Base-by-base conservation (phyloP, 495 filamentous ascomycete species). In the Penicillium canescens region DNA sequence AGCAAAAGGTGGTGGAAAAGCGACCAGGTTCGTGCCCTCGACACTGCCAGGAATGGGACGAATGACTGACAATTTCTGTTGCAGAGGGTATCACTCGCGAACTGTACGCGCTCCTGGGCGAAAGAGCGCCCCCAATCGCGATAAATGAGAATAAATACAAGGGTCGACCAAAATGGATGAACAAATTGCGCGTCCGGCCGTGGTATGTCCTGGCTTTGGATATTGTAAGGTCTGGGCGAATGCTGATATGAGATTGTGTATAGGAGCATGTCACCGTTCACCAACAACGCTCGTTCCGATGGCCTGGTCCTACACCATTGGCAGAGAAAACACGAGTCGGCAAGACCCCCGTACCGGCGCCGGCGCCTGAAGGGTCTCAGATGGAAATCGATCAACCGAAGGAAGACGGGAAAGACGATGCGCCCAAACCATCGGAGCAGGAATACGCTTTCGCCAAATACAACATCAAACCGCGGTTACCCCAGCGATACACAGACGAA, bases 1-100 rank as follows among this genome's bases (percentile, higher is more conserved):
- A 93, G 63, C 85, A 87, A 66, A 92, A 91, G 66, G 81, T 82
- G 0, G 76, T 78, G 6, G 83, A 82, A 48, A 84, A 86, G 56
- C 82, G 90, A 57, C 88, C 86, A 64, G 89, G 86, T 81, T 61
- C 73, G 62, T 50, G 24, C 3, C 10, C 11, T 14, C 8, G 8
- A 21, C 24, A 23, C 18, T 7, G 6, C 4, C 3, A 9, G 1
- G 16, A 10, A 6, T 37, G 6, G 24, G 8, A 38, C 13, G 3
- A 10, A 28, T 33, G 38, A 37, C 33, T 63, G 35, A 34, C 35
- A 34, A 16, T 45, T 26, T 74, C 8, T 1, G 78, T 57, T 76
- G 74, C 78, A 96, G 80, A 91, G 82, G 69, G 92, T 68, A 86
- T 88, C 41, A 83, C 78, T 34, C 81, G 85, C 48, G 85, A 88